phyloP scores from a whole-genome alignment of 202 grass and related monocot genomes.

The Saccharum hybrid region DNA sequence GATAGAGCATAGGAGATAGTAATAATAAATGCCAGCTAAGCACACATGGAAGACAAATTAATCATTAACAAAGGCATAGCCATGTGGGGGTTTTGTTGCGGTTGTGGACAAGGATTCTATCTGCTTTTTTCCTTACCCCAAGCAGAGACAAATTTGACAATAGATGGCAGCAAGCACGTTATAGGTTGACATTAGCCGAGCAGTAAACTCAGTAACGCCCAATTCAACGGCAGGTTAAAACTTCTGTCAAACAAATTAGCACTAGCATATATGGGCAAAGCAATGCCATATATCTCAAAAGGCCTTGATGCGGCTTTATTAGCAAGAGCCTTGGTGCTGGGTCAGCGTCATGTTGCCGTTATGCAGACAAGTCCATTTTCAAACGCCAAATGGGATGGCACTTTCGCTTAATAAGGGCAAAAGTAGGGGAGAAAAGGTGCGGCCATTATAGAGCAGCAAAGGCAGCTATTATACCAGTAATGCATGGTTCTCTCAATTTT shows the following conservation, averaged over 20 bases:
- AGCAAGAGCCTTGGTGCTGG: neutral
- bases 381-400: slow-evolving; percentile 19
- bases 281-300: neutral
- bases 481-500: neutral
- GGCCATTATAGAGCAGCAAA: slow-evolving; percentile 36
- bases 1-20: slow-evolving; percentile 38
- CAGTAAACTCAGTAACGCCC: neutral
- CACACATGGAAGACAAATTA: slow-evolving; percentile 34
- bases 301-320: neutral
- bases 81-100: slow-evolving; percentile 44
- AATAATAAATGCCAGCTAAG: slow-evolving; percentile 49
- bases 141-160: slow-evolving; percentile 48
- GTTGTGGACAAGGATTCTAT: slow-evolving; percentile 46
- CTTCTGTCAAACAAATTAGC: slow-evolving; percentile 1
- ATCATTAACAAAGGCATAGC: slow-evolving; percentile 47
- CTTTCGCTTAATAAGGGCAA: slow-evolving; percentile 45
- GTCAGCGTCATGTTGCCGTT: neutral
- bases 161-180: slow-evolving; percentile 17
- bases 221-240: slow-evolving; percentile 32
- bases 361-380: neutral
- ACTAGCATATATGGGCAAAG: neutral
- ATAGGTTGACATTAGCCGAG: slow-evolving; percentile 34
- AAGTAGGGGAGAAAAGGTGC: slow-evolving; percentile 2
- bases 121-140: slow-evolving; percentile 37
- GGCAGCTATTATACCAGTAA: slow-evolving; percentile 21